These are phyloP conservation scores for Cryptococcus sp. DNA, from an alignment of 1,284 basidiomycete genomes.

Conservation along the genomic window DNA sequence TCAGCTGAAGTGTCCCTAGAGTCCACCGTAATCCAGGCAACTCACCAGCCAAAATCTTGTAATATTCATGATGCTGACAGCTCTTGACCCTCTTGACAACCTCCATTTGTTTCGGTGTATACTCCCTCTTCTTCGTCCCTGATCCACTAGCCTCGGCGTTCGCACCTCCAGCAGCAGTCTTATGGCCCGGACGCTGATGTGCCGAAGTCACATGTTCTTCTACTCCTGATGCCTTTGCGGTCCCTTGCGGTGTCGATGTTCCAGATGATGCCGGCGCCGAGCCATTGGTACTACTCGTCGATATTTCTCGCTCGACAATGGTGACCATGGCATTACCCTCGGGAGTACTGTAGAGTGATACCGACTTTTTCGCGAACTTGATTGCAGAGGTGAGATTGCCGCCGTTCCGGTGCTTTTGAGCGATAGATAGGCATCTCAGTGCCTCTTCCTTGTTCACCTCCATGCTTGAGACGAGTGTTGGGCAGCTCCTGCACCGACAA, in stretches of 20 bases:
- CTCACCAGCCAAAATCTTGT: constrained; percentile 72
- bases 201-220: constrained; percentile 35
- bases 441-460: constrained; percentile 89
- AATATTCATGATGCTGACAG: constrained; percentile 88
- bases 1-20: not conserved
- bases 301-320: constrained; percentile 44
- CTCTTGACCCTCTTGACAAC: constrained; percentile 81
- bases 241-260: constrained; percentile 4
- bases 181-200: constrained; percentile 32
- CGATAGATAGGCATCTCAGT: constrained; percentile 69
- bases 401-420: constrained; percentile 65
- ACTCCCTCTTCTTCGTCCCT: constrained; percentile 63
- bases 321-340: constrained; percentile 58
- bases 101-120: constrained; percentile 76
- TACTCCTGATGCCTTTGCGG: constrained; percentile 39
- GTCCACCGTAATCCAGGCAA: not conserved
- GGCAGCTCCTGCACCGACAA: no score
- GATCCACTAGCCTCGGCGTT: constrained; percentile 5
- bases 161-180: constrained; percentile 3
- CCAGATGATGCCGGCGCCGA: constrained; percentile 14
- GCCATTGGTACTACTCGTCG: constrained; percentile 14
- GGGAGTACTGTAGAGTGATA: constrained; percentile 74
- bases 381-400: constrained; percentile 72
- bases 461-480: constrained; percentile 52
- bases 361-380: constrained; percentile 87